Base-by-base conservation (phyloP, 345 rosid genomes). In the Cardiospermum halicacabum region DNA sequence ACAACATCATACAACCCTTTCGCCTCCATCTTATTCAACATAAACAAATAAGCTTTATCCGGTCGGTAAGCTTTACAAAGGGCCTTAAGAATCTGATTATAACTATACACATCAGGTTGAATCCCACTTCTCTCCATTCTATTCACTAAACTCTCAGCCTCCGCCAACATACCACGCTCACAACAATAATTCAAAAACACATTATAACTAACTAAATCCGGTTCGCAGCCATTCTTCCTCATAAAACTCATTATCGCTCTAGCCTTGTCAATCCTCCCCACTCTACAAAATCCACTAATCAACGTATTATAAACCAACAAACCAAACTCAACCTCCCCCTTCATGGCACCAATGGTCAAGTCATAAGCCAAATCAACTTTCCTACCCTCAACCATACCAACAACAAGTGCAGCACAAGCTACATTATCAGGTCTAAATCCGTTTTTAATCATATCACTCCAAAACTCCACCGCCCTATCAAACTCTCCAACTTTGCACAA, bases 281-380 rank as follows among this genome's bases (percentile, higher is more conserved):
- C 76, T 75, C 74, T 84, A 81, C 96, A 85, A 74, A 84, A 91
- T 62, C 96, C 97, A 42, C 85, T 77, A 68, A 94, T 89, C 72
- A 94, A 73, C 0, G 87, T 80, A 71, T 94, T 91, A 69, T 83
- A 94, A 50, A 89, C 74, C 74, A 89, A 72, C 22, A 84, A 40
- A 53, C 84, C 76, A 51, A 85, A 74, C 84, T 87, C 77, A 36
- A 81, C 69, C 67, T 71, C 72, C n/a, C 72, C 76, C 74, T 78
- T 87, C 73, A 91, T 84, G 27, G 78, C 81, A 68, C 78, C 96
- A 22, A 87, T 70, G 60, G 85, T 74, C 76, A 85, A 81, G 57
- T 89, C 96, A 83, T 94, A 91, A 11, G 96, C 99, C 75, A 89
- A 72, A 55, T 91, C 96, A 73, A 89, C 90, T 72, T 83, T 89